Evolutionary conservation across 2,329 filamentous ascomycete species (phyloP), one percentile per base, ranked within the genome.

Genomic region (Phaeosphaeriaceae sp.): DNA sequence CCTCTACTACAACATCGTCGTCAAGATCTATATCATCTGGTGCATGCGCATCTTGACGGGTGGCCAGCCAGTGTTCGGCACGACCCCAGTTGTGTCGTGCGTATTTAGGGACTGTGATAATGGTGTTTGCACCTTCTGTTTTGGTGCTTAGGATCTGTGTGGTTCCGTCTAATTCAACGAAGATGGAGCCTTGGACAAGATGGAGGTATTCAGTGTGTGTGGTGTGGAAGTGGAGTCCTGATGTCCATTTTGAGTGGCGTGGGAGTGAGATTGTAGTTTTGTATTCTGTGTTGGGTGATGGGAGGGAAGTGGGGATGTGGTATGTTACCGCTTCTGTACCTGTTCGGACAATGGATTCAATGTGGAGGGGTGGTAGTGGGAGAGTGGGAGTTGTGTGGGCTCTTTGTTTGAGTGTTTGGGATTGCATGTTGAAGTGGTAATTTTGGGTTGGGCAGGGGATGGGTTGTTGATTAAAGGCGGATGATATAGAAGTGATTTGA

Each of bases 201-300:
- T 64, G 73, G 7, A 82, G 66, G 55, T 76, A 78, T 54, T 81
- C 79, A 3, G 71, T 75, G 54, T 81, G 78, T 2, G 56, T 58
- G 45, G 75, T 73, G 53, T 82, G 80, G 74, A 78, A 82, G 58
- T 82, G 80, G 8, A 78, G 67, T 1, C 77, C 78, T 33, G 76
- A 79, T 7, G 76, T 74, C 79, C 80, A 82, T 3, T 65, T 67
- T 1, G 79, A 81, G 7, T 61, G 52, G 0, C 53, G 43, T 0
- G 78, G 79, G 0, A 81, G 69, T 1, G 72, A 74, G 42, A 81
- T 78, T 5, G 71, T 76, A 9, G 77, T 75, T 45, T 56, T 68
- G 9, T 54, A 23, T 4, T 16, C 15, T 13, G 43, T 30, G 9
- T 36, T 23, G 2, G 38, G 37, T 3, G 44, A 20, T 18, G 55